A percentile compares a stretch with the other conserved stretches of the same genome.
Evolutionary conservation across 495 filamentous ascomycete species (phyloP).

Genomic region (Tirmania nivea): DNA sequence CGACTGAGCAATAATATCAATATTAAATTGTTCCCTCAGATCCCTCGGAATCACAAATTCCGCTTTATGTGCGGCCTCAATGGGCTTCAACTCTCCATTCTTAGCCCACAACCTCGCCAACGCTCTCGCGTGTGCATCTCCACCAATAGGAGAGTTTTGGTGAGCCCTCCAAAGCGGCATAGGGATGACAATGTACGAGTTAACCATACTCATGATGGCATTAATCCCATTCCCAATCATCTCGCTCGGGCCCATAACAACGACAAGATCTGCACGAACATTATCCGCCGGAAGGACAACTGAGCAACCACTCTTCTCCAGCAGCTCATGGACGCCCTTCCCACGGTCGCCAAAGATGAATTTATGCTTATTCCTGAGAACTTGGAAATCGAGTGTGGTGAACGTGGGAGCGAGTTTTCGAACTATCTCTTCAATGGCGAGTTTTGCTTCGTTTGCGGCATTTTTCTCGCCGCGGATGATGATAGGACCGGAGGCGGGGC

Average conservation of each 20-base stretch:
- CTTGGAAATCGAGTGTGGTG: slow-evolving; percentile 45
- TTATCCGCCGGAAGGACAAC: slow-evolving; percentile 49
- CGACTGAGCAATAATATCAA: too few relatives aligned
- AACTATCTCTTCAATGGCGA: slow-evolving; percentile 54
- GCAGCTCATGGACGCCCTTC: slow-evolving; percentile 59
- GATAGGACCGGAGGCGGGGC: slow-evolving; percentile 29
- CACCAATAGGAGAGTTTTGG: slow-evolving; percentile 44
- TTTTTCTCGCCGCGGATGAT: slow-evolving; percentile 65
- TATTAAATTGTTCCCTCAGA: too few relatives aligned
- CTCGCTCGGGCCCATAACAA: slow-evolving; percentile 58
- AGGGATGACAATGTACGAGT: slow-evolving; percentile 53
- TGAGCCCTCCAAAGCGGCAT: slow-evolving; percentile 59
- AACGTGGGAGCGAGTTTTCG: slow-evolving; percentile 47
- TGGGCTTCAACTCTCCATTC: slow-evolving; percentile 48
- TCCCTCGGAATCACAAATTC: slow-evolving; percentile 30
- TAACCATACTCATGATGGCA: slow-evolving; percentile 60
- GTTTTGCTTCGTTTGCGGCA: slow-evolving; percentile 57
- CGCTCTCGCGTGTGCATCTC: slow-evolving; percentile 56
- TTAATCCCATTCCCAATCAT: slow-evolving; percentile 50
- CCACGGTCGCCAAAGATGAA: slow-evolving; percentile 74
- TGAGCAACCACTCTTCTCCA: slow-evolving; percentile 73
- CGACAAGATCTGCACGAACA: slow-evolving; percentile 57
- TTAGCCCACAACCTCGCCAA: slow-evolving; percentile 65
- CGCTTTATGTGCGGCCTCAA: slow-evolving; percentile 57
- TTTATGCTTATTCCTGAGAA: slow-evolving; percentile 63